Evolutionary conservation across 1,139 yeast species (phyloP).

Genomic region (Entelexis sorbosivorans): DNA sequence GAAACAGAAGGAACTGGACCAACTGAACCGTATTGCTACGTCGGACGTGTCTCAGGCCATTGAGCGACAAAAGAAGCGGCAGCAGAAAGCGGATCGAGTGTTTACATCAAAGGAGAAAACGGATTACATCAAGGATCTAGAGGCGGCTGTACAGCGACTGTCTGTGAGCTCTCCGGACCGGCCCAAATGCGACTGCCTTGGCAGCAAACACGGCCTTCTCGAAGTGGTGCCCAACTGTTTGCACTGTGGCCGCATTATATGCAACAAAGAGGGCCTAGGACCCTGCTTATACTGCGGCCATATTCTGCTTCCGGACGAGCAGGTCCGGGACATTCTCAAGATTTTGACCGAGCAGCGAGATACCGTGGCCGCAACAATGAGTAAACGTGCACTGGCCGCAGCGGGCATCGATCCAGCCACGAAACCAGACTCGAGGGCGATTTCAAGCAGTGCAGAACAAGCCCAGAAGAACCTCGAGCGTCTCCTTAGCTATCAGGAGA

Average conservation of each 20-base stretch:
- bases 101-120: conserved; percentile 25
- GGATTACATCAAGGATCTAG: conserved; percentile 29
- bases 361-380: conserved; percentile 27
- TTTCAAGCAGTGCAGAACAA: conserved; percentile 30
- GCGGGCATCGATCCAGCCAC: conserved; percentile 23
- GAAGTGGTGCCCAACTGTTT: conserved; percentile 89
- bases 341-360: conserved; percentile 30
- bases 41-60: not conserved
- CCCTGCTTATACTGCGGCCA: conserved; percentile 79
- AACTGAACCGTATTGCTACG: not conserved
- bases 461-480: conserved; percentile 69
- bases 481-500: conserved; percentile 66
- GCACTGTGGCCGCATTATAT: conserved; percentile 87
- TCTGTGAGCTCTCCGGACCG: conserved; percentile 27
- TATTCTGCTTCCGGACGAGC: conserved; percentile 51
- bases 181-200: conserved; percentile 53
- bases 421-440: conserved; percentile 20
- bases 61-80: not conserved
- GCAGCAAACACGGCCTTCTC: conserved; percentile 70
- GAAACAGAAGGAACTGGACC: not conserved
- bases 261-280: conserved; percentile 75
- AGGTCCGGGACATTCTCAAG: conserved; percentile 44
- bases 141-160: conserved; percentile 28
- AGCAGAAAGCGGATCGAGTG: not conserved
- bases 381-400: conserved; percentile 30